phyloP scores from a whole-genome alignment of 202 grass and related monocot genomes.

The Saccharum hybrid region DNA sequence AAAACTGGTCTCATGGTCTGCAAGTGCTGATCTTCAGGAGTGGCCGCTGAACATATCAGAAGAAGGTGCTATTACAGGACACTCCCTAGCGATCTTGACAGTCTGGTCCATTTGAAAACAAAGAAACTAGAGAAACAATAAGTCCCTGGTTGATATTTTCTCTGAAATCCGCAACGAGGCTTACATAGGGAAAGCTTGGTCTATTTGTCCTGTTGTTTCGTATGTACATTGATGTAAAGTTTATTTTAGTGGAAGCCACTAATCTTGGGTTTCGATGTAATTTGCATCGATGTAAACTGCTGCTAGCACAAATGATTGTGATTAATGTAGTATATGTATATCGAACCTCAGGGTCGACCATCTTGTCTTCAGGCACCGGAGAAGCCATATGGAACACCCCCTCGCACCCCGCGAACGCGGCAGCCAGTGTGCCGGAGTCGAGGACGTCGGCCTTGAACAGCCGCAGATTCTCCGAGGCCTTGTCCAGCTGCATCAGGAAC shows the following conservation, averaged over 20 bases:
- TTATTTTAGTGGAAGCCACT: not conserved
- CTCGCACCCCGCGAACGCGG: conserved; percentile 42
- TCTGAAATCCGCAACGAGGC: no score
- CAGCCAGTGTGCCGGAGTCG: conserved; percentile 11
- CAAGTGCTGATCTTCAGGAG: not conserved
- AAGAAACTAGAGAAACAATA: no score
- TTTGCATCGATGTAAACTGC: not conserved
- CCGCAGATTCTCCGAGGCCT: conserved; percentile 36
- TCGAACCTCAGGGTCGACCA: conserved; percentile 39
- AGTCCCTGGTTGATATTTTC: no score
- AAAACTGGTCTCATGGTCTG: no score
- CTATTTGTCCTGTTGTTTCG: not conserved
- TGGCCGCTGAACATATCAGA: not conserved
- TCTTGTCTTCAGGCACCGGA: conserved; percentile 28
- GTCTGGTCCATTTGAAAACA: no score
- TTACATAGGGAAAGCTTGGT: no score
- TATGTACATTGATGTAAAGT: not conserved
- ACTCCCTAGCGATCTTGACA: no score
- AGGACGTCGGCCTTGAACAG: conserved; percentile 55
- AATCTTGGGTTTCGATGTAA: not conserved
- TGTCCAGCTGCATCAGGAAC: conserved; percentile 29
- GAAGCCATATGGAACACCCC: conserved; percentile 56
- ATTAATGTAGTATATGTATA: not conserved
- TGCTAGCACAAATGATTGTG: not conserved
- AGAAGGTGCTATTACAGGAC: no score